Base-by-base conservation (phyloP, 2,329 filamentous ascomycete species). In the Diaporthe sp. region DNA sequence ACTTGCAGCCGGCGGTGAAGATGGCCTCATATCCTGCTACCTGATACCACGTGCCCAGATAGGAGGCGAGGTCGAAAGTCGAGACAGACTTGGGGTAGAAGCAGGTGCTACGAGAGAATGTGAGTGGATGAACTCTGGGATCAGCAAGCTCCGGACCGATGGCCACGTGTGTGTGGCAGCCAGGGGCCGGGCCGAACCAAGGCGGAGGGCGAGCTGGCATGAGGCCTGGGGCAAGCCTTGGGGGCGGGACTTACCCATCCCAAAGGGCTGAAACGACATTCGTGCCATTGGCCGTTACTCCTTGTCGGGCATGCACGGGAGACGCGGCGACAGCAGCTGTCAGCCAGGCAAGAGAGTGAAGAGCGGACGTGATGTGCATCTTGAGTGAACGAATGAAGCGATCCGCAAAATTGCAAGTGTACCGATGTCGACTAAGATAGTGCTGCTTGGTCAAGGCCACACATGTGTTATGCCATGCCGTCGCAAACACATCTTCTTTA, bases 41-140 rank as follows among this genome's bases (percentile, higher is more conserved):
- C 44, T 79, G 77, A 68, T 77, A 79, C 78, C 78, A 79, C 7
- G 71, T 71, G 71, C 77, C 77, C 19, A 76, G 61, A 53, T 78
- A 79, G 17, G 73, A 72, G 53, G 58, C 31, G 6, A 79, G 51
- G 51, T 79, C 77, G 46, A 79, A 78, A 53, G 62, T 42, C 25
- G 76, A 55, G 68, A 78, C 78, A 5, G 78, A 55, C 19, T 62
- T 62, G n/a, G 78, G 78, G 72, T 79, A 79, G 74, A 75, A 78
- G 74, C 78, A 79, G 42, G 72, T 65, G 31, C 77, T 75, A 25
- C 25, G 31, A 4, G 22, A 42, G 17, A 42, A 9, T 42, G 37
- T 61, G 22, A 61, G 37, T n/a, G 31, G 9, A 39, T 22, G 57
- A 3, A 31, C 28, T 3, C 5, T 34, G 28, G 0, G 57, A 60